Evolutionary conservation across 2,329 filamentous ascomycete genomes (phyloP).

Genomic region (Monosporascus sp.): DNA sequence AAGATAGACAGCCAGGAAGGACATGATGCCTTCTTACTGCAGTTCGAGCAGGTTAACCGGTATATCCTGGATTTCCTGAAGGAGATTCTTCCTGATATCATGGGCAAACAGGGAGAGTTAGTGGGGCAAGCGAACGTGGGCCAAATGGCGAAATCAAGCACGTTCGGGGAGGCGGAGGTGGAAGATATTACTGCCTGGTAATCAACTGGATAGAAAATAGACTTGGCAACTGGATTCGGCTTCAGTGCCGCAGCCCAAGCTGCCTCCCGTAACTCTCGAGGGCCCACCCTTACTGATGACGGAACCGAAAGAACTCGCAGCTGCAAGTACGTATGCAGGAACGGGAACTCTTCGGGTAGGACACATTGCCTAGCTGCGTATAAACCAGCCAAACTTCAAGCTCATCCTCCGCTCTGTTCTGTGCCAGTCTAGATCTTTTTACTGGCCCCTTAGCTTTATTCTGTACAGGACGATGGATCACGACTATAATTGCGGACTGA

Average conservation of each 20-base stretch:
- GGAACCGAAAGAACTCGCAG: no score
- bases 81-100: constrained; percentile 81
- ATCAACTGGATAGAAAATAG: constrained; percentile 9
- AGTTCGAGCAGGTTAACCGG: constrained; percentile 94
- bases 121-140: constrained; percentile 48
- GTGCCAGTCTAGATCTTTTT: no score
- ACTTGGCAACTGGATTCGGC: neutral
- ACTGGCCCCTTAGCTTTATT: no score
- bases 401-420: no score
- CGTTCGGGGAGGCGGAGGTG: constrained; percentile 92
- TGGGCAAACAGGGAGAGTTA: constrained; percentile 55
- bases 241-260: neutral
- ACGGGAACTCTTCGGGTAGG: no score
- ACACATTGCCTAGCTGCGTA: no score
- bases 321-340: no score
- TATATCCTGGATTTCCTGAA: constrained; percentile 81
- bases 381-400: no score
- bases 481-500: no score
- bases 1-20: constrained; percentile 92
- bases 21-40: constrained; percentile 91
- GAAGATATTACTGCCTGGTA: constrained; percentile 96
- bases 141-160: constrained; percentile 76
- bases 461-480: no score
- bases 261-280: no score
- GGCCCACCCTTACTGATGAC: no score